Percentiles rank a stretch among this genome's conserved stretches.
Evolutionary conservation across 768 basidiomycete species (phyloP).

Genomic region (Rhodosporidiobolus sp.): DNA sequence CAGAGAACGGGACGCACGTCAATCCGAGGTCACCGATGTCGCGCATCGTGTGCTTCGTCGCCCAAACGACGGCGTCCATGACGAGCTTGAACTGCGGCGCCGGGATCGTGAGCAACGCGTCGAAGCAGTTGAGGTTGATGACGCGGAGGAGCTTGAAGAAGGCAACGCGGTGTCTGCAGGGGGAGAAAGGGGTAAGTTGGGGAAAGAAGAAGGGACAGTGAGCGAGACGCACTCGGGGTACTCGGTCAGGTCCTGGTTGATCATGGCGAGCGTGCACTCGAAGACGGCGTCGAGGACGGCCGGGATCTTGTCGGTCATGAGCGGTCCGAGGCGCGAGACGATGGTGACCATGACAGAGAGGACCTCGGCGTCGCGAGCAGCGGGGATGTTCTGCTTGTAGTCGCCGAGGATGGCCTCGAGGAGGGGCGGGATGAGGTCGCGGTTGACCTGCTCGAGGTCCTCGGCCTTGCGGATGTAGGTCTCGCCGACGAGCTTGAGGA

Average conservation of each 20-base stretch:
- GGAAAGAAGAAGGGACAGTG: neutral
- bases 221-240: slow-evolving; percentile 65
- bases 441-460: slow-evolving; percentile 88
- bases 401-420: slow-evolving; percentile 97
- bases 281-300: slow-evolving; percentile 95
- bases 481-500: slow-evolving; percentile 93
- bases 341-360: slow-evolving; percentile 96
- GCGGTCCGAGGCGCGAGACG: slow-evolving; percentile 74
- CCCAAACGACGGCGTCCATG: slow-evolving; percentile 98
- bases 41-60: slow-evolving; percentile 99
- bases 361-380: slow-evolving; percentile 93
- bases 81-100: slow-evolving; percentile 91
- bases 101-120: slow-evolving; percentile 60
- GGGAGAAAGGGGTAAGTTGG: neutral
- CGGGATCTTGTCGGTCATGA: slow-evolving; percentile 88
- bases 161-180: slow-evolving; percentile 69
- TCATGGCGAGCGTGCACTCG: slow-evolving; percentile 95
- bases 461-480: slow-evolving; percentile 87
- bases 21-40: slow-evolving; percentile 84
- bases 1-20: slow-evolving; percentile 46
- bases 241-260: slow-evolving; percentile 98
- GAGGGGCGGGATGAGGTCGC: slow-evolving; percentile 86
- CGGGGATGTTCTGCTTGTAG: slow-evolving; percentile 88
- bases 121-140: slow-evolving; percentile 92
- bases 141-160: slow-evolving; percentile 94